Base-by-base conservation (phyloP, 2,329 filamentous ascomycete genomes). In the Ophiostoma montium region DNA sequence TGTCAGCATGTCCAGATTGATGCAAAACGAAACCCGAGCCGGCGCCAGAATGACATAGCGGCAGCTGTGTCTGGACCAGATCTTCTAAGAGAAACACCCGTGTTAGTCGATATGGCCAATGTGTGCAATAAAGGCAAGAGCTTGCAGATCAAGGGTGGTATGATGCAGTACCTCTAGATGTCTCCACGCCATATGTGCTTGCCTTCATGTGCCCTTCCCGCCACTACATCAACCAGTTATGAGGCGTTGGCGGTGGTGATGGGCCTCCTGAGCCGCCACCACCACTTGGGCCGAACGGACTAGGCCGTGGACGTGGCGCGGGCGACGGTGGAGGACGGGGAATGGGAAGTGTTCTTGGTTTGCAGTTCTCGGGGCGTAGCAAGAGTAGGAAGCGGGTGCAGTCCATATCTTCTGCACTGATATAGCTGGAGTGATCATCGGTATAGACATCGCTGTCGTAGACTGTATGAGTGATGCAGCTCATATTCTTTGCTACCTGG, bases 211-310 rank as follows among this genome's bases (percentile, higher is more conserved):
- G 10, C 35, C 5, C 2, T 16, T 16, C 16, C 36, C 8, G 15
- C 39, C 9, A 39, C 15, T 21, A 16, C 21, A 39, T 36, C n/a
- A 27, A 47, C 49, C 30, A 23, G 19, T 38, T 42, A 15, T 46
- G 51, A 7, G 53, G 53, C 12, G 53, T 53, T 8, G 51, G 53
- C n/a, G 51, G 53, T 13, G 53, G 53, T 19, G 52, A 52, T 30
- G 52, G 52, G 9, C 50, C 50, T 13, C 52, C 52, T 5, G 52
- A 54, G 7, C 52, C 52, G n/a, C 50, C 52, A 11, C 50, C 52
- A 11, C 52, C 52, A 12, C 42, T 46, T 11, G 52, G 52, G 11
- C 47, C 42, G 43, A 54, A 41, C 10, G 52, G 52, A 23, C 52
- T 50, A 8, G 52, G 52, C 13, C 52, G 50, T 9, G 52, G 52